Evolutionary conservation across 352 stramenopile genomes (phyloP).

Genomic region (Globisporangium cylindrosporum): DNA sequence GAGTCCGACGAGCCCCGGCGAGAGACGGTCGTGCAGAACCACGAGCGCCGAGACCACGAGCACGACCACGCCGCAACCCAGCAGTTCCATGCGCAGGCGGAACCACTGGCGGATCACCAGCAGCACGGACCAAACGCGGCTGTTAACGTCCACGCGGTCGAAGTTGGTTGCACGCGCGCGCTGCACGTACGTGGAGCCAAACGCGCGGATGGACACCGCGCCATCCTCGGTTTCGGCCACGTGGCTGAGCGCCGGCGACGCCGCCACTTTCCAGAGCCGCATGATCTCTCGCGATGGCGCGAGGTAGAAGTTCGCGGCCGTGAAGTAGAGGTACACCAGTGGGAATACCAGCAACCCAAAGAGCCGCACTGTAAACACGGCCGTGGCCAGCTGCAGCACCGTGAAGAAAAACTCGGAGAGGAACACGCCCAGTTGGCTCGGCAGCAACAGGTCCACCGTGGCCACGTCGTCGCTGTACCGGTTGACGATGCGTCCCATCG

Average conservation of each 20-base stretch:
- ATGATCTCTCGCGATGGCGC: constrained; percentile 59
- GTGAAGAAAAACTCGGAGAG: constrained; percentile 5
- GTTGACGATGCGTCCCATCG: constrained; percentile 86
- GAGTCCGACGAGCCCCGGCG: constrained; percentile 78
- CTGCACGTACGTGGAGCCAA: constrained; percentile 49
- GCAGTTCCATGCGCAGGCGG: constrained; percentile 53
- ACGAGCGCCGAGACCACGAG: constrained; percentile 41
- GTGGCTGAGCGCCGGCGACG: constrained; percentile 46
- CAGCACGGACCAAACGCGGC: constrained; percentile 36
- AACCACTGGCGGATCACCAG: constrained; percentile 59
- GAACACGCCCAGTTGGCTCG: constrained; percentile 1
- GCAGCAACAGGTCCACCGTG: constrained; percentile 17
- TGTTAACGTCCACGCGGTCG: constrained; percentile 50
- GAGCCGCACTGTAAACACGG: constrained; percentile 30
- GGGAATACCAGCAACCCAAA: constrained; percentile 79
- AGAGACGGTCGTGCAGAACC: constrained; percentile 33
- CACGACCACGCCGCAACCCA: constrained; percentile 53
- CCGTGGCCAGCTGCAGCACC: background rate
- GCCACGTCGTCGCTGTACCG: constrained; percentile 50
- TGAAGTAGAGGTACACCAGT: constrained; percentile 88
- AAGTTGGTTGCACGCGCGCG: constrained; percentile 55
- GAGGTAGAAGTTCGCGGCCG: constrained; percentile 41
- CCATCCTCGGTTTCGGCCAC: constrained; percentile 49
- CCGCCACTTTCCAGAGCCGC: constrained; percentile 48
- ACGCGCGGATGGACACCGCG: constrained; percentile 58